Percentiles rank a stretch among this genome's conserved stretches.
Evolutionary conservation across 768 basidiomycete genomes (phyloP).

Genomic region (Boletus tomentosulus): DNA sequence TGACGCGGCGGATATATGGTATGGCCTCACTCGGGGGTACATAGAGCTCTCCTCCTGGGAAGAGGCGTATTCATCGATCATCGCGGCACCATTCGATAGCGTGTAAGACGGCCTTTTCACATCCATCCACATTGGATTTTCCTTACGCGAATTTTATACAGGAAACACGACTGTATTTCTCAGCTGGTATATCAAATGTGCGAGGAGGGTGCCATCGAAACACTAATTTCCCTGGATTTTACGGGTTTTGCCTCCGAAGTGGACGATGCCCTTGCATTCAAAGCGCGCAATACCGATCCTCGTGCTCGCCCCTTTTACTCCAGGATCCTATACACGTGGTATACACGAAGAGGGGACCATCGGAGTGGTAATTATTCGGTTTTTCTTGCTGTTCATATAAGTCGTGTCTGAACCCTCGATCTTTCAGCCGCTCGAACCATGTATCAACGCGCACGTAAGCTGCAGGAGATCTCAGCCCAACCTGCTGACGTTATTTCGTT

Average conservation of each 20-base stretch:
- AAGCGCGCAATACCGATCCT: constrained; percentile 91
- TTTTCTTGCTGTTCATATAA: constrained; percentile 8
- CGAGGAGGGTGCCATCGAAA: constrained; percentile 76
- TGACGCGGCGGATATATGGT: constrained; percentile 73
- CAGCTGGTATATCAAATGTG: constrained; percentile 91
- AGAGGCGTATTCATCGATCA: constrained; percentile 80
- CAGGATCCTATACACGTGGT: constrained; percentile 92
- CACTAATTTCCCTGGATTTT: constrained; percentile 80
- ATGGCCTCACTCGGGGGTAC: constrained; percentile 68
- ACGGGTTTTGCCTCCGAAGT: constrained; percentile 81
- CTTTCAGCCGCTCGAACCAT: constrained; percentile 78
- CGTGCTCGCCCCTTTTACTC: constrained; percentile 81
- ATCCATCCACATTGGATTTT: constrained; percentile 4
- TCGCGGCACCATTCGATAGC: constrained; percentile 68
- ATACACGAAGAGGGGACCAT: constrained; percentile 82
- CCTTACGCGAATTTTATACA: constrained; percentile 30
- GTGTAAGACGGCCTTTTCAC: constrained; percentile 52
- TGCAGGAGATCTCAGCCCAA: constrained; percentile 45
- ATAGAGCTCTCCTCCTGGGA: constrained; percentile 74
- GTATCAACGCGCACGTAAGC: constrained; percentile 86
- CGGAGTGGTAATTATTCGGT: constrained; percentile 66
- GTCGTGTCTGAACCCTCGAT: constrained; percentile 24
- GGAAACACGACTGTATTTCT: constrained; percentile 77
- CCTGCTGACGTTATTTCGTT: constrained; percentile 37
- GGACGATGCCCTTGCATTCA: constrained; percentile 84